A percentile compares a stretch with the other conserved stretches of the same genome.
Conservation (phyloP, 1,284 basidiomycete species). For the Singerocomus rubriflavus region DNA sequence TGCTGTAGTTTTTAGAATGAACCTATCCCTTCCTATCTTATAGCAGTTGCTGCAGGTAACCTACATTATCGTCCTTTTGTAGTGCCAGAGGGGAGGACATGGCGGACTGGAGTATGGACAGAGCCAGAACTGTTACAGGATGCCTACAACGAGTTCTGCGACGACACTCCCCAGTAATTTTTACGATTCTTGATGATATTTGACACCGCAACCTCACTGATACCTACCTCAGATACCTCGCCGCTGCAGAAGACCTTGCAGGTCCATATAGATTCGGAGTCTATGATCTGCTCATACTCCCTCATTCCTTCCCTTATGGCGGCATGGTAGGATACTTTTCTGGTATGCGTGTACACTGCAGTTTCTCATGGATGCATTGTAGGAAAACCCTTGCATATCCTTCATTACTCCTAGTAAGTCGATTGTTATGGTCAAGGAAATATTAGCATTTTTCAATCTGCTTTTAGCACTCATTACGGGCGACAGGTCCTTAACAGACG, state of each 20-base stretch:
- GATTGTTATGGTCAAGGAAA: neutral
- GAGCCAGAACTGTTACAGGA: slow-evolving; percentile 81
- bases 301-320: slow-evolving; percentile 91
- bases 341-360: neutral
- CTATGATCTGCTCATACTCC: slow-evolving; percentile 89
- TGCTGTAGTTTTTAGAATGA: slow-evolving; percentile 50
- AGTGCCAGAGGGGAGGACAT: slow-evolving; percentile 56
- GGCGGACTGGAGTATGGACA: slow-evolving; percentile 87
- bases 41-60: slow-evolving; percentile 86
- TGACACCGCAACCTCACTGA: neutral
- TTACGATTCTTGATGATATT: neutral
- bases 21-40: slow-evolving; percentile 82
- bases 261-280: slow-evolving; percentile 84
- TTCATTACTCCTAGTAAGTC: slow-evolving; percentile 83
- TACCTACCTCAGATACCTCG: slow-evolving; percentile 56
- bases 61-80: slow-evolving; percentile 70
- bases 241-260: slow-evolving; percentile 73
- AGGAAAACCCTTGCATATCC: slow-evolving; percentile 84
- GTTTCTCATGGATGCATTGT: slow-evolving; percentile 6
- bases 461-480: slow-evolving; percentile 72
- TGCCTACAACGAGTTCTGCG: slow-evolving; percentile 85
- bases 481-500: slow-evolving; percentile 83
- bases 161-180: slow-evolving; percentile 71
- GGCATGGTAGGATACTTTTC: slow-evolving; percentile 61
- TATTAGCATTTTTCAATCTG: neutral